Conservation (phyloP, 2,329 filamentous ascomycete species). For the Bertia moriformis region DNA sequence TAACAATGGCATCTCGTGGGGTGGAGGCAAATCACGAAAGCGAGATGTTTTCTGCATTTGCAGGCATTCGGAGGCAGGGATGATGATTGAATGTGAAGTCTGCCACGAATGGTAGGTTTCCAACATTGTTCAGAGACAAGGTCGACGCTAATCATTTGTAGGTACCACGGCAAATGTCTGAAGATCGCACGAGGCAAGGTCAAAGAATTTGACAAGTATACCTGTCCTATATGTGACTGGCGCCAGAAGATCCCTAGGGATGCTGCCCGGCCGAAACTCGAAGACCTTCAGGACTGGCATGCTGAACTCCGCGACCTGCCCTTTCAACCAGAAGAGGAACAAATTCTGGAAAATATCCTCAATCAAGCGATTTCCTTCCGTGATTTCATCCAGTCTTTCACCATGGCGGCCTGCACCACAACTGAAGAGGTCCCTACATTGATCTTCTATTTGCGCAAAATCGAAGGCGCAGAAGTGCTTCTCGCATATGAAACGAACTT, state of each 20-base stretch:
- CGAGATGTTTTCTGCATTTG: conserved; percentile 94
- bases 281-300: conserved; percentile 72
- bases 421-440: conserved; percentile 78
- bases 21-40: conserved; percentile 46
- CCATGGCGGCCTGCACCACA: conserved; percentile 67
- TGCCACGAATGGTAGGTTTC: conserved; percentile 82
- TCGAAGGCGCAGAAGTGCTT: conserved; percentile 90
- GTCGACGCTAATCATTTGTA: conserved; percentile 16
- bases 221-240: conserved; percentile 95
- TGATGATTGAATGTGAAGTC: conserved; percentile 99
- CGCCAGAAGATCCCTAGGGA: conserved; percentile 92
- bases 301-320: conserved; percentile 69
- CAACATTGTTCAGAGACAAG: conserved; percentile 2
- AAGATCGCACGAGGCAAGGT: conserved; percentile 97
- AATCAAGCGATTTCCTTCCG: conserved; percentile 73
- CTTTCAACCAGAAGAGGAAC: conserved; percentile 92
- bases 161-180: conserved; percentile 95
- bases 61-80: conserved; percentile 78
- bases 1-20: conserved; percentile 20
- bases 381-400: conserved; percentile 65
- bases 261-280: conserved; percentile 84
- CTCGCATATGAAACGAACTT: conserved; percentile 92
- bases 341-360: conserved; percentile 72
- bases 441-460: conserved; percentile 89
- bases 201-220: conserved; percentile 97